Evolutionary conservation across 495 filamentous ascomycete genomes (phyloP), one percentile per base, ranked within the genome.

Genomic region (Neurospora hispaniola): DNA sequence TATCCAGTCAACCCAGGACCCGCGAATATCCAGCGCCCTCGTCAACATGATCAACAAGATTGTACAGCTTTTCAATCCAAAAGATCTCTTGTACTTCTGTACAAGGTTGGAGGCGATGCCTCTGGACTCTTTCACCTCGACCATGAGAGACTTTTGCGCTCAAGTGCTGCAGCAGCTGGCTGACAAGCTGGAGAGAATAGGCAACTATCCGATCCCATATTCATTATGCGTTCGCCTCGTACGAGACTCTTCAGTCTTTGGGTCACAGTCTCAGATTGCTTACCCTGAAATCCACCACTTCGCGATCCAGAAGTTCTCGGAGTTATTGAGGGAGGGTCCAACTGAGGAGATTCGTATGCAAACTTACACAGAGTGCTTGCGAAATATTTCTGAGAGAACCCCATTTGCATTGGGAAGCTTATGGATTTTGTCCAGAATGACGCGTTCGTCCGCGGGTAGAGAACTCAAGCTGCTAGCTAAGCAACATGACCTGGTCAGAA

Each of bases 1-100:
- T 0, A 87, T 97, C 27, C 90, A 89, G 3, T 90, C 91, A 38
- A 96, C 92, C 71, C 93, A 92, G 76, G 93, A 98, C 80, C 92
- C 93, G 14, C 87, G 94, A 70, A 89, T 95, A 43, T 91, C 93
- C 20, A 89, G 91, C 35, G 94, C 94, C 44, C 87, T 95, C 11
- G 80, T 97, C 71, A 79, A 79, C 18, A 96, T 97, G 92, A 86
- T 94, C n/a, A 79, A 76, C 7, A 85, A 86, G 23, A 91, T 94
- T 40, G 82, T 91, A 46, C 80, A 83, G 54, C 85, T 94, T 66
- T 88, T 92, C 72, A 78, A 83, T 0, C 81, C 86, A 27, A 80
- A 84, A 0, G 80, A 84, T 7, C 79, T 95, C 41, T 78, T 91
- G 16, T 91, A 96, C 78, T 76, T 97, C n/a, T 92, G 90, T 75